phyloP scores from a whole-genome alignment of 2,329 filamentous ascomycete genomes.

The Laburnicola sp. region DNA sequence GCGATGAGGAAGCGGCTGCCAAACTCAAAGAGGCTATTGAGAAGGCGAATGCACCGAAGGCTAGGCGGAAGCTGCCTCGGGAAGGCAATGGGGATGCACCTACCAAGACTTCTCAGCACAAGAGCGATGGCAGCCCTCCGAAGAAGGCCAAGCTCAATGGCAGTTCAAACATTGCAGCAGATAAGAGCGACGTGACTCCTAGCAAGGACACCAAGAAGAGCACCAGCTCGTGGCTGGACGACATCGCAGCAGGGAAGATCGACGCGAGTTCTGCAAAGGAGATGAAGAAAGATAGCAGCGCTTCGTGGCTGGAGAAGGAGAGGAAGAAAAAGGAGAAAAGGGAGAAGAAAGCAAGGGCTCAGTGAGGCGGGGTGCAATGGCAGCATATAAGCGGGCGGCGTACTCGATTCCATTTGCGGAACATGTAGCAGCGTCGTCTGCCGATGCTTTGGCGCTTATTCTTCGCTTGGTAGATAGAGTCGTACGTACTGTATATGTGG shows the following conservation, averaged over 20 bases:
- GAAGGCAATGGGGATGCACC: too few species aligned
- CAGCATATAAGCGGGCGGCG: not conserved
- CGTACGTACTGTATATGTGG: too few species aligned
- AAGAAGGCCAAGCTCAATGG: not conserved
- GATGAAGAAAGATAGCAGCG: not conserved
- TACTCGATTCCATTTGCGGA: not conserved
- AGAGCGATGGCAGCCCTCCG: not conserved
- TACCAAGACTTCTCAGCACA: not conserved
- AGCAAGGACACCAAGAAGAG: not conserved
- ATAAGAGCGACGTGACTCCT: not conserved
- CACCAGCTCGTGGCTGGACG: not conserved
- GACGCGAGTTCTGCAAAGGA: not conserved
- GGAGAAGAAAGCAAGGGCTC: conserved; percentile 7
- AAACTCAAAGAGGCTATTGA: not conserved
- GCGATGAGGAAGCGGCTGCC: conserved; percentile 22
- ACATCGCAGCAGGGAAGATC: not conserved
- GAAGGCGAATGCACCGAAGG: not conserved
- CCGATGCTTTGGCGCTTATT: too few species aligned
- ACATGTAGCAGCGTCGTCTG: too few species aligned
- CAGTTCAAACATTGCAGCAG: not conserved
- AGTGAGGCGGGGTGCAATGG: not conserved
- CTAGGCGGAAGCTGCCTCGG: not conserved
- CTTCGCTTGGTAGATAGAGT: too few species aligned
- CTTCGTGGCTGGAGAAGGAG: conserved; percentile 13
- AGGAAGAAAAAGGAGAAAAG: conserved; percentile 14